These are phyloP conservation scores for Hypholoma fasciculare DNA, from an alignment of 768 basidiomycete genomes.

Conservation along the genomic window DNA sequence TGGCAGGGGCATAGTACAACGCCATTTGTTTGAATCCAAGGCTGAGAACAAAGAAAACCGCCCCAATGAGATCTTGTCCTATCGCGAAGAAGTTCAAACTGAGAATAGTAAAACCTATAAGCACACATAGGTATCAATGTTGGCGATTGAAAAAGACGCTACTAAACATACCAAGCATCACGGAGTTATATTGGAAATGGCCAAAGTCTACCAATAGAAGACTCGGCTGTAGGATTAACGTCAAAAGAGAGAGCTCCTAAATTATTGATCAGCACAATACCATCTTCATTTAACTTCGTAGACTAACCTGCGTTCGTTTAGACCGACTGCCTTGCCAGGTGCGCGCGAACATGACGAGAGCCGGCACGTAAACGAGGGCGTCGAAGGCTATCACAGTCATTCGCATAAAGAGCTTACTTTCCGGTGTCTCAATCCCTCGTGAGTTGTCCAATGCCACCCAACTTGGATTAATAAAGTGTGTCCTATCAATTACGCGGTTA, in stretches of 20 bases:
- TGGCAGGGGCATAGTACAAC: conserved; percentile 88
- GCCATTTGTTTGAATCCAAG: conserved; percentile 97
- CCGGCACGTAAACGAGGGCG: conserved; percentile 70
- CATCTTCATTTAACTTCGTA: neutral
- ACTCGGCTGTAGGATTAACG: conserved; percentile 80
- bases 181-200: conserved; percentile 94
- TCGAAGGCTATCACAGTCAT: conserved; percentile 71
- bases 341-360: conserved; percentile 63
- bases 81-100: conserved; percentile 69
- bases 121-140: neutral
- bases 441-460: conserved; percentile 77
- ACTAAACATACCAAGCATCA: conserved; percentile 76
- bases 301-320: conserved; percentile 71
- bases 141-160: neutral
- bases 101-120: conserved; percentile 64
- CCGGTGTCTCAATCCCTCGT: conserved; percentile 67
- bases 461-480: conserved; percentile 39
- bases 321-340: conserved; percentile 73
- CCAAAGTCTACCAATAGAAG: conserved; percentile 87
- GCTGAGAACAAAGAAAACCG: conserved; percentile 79
- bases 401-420: conserved; percentile 80
- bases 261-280: conserved; percentile 8
- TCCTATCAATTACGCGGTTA: conserved; percentile 21
- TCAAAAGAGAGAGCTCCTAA: conserved; percentile 68
- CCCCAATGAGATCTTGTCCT: conserved; percentile 73